Evolutionary conservation across 2,329 filamentous ascomycete genomes (phyloP).

Genomic region (Cyphellophora europaea): DNA sequence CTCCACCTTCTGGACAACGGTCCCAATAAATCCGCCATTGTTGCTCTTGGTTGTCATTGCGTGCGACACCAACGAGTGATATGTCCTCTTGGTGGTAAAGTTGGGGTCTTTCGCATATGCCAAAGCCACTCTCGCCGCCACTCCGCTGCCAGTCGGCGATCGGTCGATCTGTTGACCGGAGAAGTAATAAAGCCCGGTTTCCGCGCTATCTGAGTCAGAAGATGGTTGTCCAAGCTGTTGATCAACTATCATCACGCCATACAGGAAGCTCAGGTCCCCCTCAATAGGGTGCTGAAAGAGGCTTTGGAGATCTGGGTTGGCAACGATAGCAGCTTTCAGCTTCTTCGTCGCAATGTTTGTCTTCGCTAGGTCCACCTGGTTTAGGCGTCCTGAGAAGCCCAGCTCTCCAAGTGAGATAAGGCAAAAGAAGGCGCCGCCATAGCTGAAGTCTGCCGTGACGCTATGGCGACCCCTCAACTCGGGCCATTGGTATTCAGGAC

Average conservation of each 20-base stretch:
- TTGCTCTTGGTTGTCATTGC: background rate
- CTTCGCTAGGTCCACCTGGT: slow-evolving; percentile 21
- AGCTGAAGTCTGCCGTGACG: slow-evolving; percentile 23
- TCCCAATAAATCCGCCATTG: slow-evolving; percentile 17
- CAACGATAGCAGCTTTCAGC: slow-evolving; percentile 24
- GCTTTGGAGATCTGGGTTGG: slow-evolving; percentile 10
- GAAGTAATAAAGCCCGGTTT: slow-evolving; percentile 37
- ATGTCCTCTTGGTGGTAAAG: slow-evolving; percentile 22
- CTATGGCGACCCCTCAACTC: slow-evolving; percentile 20
- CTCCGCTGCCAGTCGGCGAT: slow-evolving; percentile 29
- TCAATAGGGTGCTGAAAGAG: slow-evolving; percentile 25
- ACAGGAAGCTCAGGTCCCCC: slow-evolving; percentile 27
- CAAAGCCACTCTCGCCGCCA: slow-evolving; percentile 28
- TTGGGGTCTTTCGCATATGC: slow-evolving; percentile 23
- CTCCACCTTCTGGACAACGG: slow-evolving; percentile 14
- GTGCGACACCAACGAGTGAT: slow-evolving; percentile 29
- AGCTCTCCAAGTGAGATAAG: slow-evolving; percentile 28
- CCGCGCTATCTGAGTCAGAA: slow-evolving; percentile 20
- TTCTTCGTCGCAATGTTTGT: slow-evolving; percentile 24
- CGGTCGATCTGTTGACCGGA: slow-evolving; percentile 40
- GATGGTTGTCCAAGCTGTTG: slow-evolving; percentile 10
- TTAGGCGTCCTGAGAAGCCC: slow-evolving; percentile 25
- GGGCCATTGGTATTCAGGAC: slow-evolving; percentile 26
- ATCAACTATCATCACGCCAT: slow-evolving; percentile 30
- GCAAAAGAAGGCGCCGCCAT: slow-evolving; percentile 37